These are phyloP conservation scores for Zizania palustris DNA, from an alignment of 202 grass and related monocot species.

Conservation along the genomic window DNA sequence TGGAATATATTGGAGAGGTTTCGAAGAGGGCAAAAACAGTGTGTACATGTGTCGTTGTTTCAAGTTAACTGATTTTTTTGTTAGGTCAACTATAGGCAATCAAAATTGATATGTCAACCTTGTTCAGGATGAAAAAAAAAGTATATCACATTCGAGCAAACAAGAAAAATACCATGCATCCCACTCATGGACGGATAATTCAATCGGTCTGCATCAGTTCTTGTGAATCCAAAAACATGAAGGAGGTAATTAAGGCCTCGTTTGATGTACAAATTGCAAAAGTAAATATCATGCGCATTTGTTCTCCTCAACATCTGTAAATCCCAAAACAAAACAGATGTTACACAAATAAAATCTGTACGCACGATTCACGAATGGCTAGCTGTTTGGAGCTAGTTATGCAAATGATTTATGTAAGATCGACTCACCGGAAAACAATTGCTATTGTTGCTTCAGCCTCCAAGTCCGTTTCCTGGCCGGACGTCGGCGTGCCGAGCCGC, in stretches of 20 bases:
- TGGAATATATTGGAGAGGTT: not conserved
- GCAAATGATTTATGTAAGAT: not conserved
- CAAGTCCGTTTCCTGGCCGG: conserved; percentile 30
- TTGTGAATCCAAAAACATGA: not conserved
- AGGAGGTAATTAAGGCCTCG: too few species aligned
- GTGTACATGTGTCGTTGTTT: not conserved
- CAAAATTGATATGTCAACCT: not conserved
- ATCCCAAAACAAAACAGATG: not conserved
- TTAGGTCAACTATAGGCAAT: not conserved
- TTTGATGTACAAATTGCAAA: too few species aligned
- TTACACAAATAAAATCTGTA: not conserved
- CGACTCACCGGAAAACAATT: conserved; percentile 13
- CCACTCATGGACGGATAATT: not conserved
- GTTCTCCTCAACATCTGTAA: not conserved
- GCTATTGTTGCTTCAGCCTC: conserved; percentile 16
- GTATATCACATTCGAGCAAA: conserved; percentile 1
- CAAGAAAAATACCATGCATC: not conserved
- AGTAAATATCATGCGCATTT: not conserved
- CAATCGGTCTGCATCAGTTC: not conserved
- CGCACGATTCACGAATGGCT: not conserved
- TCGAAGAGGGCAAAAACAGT: not conserved
- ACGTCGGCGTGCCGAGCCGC: not conserved
- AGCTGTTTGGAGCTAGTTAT: too few species aligned
- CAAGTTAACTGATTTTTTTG: not conserved
- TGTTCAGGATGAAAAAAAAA: conserved; percentile 9